A percentile compares a stretch with the other conserved stretches of the same genome.
These are phyloP conservation scores for Emiliania huxleyi DNA, from an alignment of 78 protist species.

Conservation along the genomic window DNA sequence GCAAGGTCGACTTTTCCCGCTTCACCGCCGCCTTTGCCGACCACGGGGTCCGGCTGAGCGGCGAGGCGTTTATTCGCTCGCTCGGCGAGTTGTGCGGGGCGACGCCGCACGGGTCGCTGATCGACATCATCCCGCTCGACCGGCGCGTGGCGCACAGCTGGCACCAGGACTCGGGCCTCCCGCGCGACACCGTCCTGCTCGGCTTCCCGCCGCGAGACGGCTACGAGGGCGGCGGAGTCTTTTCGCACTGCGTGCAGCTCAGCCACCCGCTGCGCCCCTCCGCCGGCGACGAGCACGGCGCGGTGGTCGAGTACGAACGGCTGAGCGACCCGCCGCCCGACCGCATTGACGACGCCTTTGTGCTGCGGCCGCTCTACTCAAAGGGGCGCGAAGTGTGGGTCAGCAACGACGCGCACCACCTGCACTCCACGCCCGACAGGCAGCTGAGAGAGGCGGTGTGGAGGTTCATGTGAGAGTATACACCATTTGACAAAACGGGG, in stretches of 20 bases:
- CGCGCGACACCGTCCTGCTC: background rate
- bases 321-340: background rate
- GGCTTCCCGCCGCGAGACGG: background rate
- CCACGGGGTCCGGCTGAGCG: background rate
- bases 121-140: background rate
- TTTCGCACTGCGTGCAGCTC: background rate
- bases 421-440: slow-evolving; percentile 8
- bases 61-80: background rate
- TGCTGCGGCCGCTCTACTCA: background rate
- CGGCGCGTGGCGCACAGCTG: background rate
- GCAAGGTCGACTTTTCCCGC: background rate
- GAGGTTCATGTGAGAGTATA: slow-evolving; percentile 4
- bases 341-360: background rate
- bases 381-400: background rate
- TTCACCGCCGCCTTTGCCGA: background rate
- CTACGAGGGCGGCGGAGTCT: slow-evolving; percentile 20
- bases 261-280: background rate
- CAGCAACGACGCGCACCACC: background rate
- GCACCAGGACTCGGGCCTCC: slow-evolving; percentile 11
- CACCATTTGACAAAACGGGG: no score
- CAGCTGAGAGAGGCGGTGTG: background rate
- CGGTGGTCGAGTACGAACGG: background rate
- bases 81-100: background rate
- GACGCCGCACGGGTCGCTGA: background rate
- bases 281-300: background rate